Evolutionary conservation across 1,139 yeast species (phyloP).

Genomic region (Pichia sp.): DNA sequence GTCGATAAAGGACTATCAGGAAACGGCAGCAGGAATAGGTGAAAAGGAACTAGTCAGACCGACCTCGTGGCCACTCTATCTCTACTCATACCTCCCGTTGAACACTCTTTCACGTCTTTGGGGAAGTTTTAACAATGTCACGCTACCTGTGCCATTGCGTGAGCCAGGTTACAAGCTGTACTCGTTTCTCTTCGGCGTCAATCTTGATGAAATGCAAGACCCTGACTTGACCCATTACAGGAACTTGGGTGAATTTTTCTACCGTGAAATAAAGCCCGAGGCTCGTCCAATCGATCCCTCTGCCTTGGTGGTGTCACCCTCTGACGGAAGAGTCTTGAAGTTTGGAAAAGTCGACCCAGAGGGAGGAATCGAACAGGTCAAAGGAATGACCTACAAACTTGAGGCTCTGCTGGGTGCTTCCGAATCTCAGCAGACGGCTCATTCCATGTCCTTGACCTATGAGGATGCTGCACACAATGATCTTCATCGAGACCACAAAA

Average conservation of each 20-base stretch:
- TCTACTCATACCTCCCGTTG: slow-evolving; percentile 86
- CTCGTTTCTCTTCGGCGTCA: slow-evolving; percentile 79
- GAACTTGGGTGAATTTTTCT: slow-evolving; percentile 88
- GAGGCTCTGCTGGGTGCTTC: slow-evolving; percentile 79
- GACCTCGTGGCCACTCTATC: slow-evolving; percentile 83
- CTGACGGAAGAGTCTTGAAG: slow-evolving; percentile 88
- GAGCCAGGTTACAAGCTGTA: slow-evolving; percentile 78
- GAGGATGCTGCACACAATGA: slow-evolving; percentile 25
- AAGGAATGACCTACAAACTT: slow-evolving; percentile 90
- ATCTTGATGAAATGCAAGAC: slow-evolving; percentile 83
- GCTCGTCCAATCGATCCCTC: slow-evolving; percentile 68
- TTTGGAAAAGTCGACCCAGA: slow-evolving; percentile 71
- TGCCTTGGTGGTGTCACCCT: slow-evolving; percentile 75
- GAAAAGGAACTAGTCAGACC: slow-evolving; percentile 48
- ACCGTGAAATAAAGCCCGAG: slow-evolving; percentile 75
- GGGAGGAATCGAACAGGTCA: slow-evolving; percentile 93
- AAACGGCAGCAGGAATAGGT: slow-evolving; percentile 24
- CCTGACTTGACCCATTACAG: slow-evolving; percentile 69
- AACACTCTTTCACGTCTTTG: slow-evolving; percentile 88
- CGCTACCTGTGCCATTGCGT: slow-evolving; percentile 85
- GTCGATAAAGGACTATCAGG: slow-evolving; percentile 17
- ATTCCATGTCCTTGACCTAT: slow-evolving; percentile 12
- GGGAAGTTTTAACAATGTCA: slow-evolving; percentile 86
- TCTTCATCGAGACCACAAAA: not conserved
- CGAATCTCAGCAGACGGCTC: slow-evolving; percentile 44